These are phyloP conservation scores for Aulographum hederae DNA, from an alignment of 2,329 filamentous ascomycete genomes.

Conservation along the genomic window DNA sequence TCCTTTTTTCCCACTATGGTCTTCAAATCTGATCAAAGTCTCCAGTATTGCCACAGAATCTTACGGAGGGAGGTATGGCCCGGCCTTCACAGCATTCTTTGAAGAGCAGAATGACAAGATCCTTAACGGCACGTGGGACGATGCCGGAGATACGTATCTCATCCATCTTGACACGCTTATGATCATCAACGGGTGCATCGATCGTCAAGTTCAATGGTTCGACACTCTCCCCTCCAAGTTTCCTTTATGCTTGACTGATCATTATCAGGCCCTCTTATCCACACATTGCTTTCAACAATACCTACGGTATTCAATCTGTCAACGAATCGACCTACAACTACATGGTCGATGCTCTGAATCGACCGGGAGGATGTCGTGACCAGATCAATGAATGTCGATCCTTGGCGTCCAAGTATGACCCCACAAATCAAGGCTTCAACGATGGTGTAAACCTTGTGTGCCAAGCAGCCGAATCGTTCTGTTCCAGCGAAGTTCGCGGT, in stretches of 20 bases:
- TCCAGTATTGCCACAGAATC: neutral
- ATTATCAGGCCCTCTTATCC: slow-evolving; percentile 31
- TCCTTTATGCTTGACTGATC: no score
- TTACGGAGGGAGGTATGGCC: slow-evolving; percentile 53
- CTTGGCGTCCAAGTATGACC: slow-evolving; percentile 13
- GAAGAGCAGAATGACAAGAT: slow-evolving; percentile 45
- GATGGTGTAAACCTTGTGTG: slow-evolving; percentile 14
- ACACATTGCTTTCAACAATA: slow-evolving; percentile 35
- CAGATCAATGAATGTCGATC: slow-evolving; percentile 16
- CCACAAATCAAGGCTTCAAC: slow-evolving; percentile 15
- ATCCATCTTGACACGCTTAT: neutral
- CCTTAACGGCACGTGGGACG: slow-evolving; percentile 28
- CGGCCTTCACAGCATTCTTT: slow-evolving; percentile 38
- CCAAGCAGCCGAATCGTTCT: slow-evolving; percentile 25
- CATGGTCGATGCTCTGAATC: slow-evolving; percentile 28
- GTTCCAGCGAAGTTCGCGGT: slow-evolving; percentile 36
- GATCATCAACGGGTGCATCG: slow-evolving; percentile 38
- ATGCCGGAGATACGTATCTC: slow-evolving; percentile 37
- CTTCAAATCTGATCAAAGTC: neutral
- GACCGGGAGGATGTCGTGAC: slow-evolving; percentile 34
- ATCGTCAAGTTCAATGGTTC: slow-evolving; percentile 29
- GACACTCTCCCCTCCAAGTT: no score
- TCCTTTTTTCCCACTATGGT: neutral
- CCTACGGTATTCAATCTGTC: slow-evolving; percentile 22
- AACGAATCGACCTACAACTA: slow-evolving; percentile 36